Evolutionary conservation across 1,284 basidiomycete species (phyloP).

Genomic region (Puccinia hordei): DNA sequence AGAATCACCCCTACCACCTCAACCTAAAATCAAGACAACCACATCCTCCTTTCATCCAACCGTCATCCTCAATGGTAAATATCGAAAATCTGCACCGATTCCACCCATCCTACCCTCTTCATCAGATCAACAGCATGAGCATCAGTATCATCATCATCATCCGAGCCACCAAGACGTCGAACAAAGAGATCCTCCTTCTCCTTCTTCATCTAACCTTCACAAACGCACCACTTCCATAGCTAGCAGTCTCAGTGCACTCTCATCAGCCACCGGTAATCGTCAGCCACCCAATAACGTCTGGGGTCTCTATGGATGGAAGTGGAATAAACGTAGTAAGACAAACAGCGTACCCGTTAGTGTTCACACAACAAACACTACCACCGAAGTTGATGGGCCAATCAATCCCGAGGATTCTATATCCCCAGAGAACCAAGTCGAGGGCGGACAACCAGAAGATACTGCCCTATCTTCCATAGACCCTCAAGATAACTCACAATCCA

Average conservation of each 20-base stretch:
- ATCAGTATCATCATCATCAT: background rate
- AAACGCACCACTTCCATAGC: constrained; percentile 26
- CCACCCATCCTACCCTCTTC: background rate
- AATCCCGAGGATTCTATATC: background rate
- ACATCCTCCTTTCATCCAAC: background rate
- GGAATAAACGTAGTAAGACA: constrained; percentile 29
- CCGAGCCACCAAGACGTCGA: too few species aligned
- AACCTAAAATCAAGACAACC: background rate
- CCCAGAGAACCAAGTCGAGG: background rate
- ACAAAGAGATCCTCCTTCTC: background rate
- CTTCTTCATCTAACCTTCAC: background rate
- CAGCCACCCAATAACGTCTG: constrained; percentile 15
- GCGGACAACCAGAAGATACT: background rate
- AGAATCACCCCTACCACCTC: background rate
- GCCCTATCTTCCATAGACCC: constrained; percentile 58
- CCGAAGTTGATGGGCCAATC: constrained; percentile 15
- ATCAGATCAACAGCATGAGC: background rate
- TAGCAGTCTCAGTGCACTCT: constrained; percentile 27
- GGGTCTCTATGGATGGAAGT: constrained; percentile 47
- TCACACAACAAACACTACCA: background rate
- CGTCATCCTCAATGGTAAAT: constrained; percentile 8
- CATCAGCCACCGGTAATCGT: constrained; percentile 2
- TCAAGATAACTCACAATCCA: background rate
- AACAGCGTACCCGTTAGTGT: background rate
- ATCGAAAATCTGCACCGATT: constrained; percentile 12